A percentile compares a stretch with the other conserved stretches of the same genome.
phyloP scores from a whole-genome alignment of 352 stramenopile genomes.

The Phytophthora tubulina region DNA sequence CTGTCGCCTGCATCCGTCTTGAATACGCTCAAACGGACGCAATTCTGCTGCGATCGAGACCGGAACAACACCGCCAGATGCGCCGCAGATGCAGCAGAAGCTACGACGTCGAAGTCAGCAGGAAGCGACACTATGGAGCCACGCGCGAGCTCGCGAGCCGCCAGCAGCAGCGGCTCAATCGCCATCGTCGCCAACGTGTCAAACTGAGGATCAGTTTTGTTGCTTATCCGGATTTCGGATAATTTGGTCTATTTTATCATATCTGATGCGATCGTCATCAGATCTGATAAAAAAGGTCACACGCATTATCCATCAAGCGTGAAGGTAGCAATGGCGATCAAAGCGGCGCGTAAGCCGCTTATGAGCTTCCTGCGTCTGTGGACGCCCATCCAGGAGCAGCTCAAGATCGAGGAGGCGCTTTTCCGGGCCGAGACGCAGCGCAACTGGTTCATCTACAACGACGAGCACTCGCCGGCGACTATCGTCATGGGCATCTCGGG shows the following conservation, averaged over 20 bases:
- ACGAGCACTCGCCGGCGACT: conserved; percentile 69
- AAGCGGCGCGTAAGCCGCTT: conserved; percentile 53
- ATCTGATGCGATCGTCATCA: conserved; percentile 12
- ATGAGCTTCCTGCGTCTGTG: conserved; percentile 79
- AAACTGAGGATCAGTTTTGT: conserved; percentile 13
- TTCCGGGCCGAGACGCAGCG: conserved; percentile 88
- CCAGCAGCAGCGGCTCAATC: conserved; percentile 49
- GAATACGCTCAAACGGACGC: conserved; percentile 49
- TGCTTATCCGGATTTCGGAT: conserved; percentile 13
- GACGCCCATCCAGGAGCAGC: conserved; percentile 79
- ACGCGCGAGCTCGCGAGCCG: conserved; percentile 44
- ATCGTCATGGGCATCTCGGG: conserved; percentile 97
- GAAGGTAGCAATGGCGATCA: conserved; percentile 4
- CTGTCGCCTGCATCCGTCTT: conserved; percentile 14
- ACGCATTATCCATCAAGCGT: conserved; percentile 18
- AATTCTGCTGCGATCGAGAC: conserved; percentile 34
- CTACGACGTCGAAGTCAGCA: conserved; percentile 10
- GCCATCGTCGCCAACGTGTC: conserved; percentile 38
- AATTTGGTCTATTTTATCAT: not conserved
- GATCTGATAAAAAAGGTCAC: conserved; percentile 16
- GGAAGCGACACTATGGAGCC: conserved; percentile 15
- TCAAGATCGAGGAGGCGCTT: conserved; percentile 94
- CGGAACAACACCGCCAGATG: conserved; percentile 51
- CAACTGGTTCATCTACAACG: conserved; percentile 89
- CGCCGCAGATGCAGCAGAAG: conserved; percentile 25